Percentiles rank a stretch among this genome's conserved stretches.
phyloP scores from a whole-genome alignment of 768 basidiomycete genomes.

The Saitozyma sp. region DNA sequence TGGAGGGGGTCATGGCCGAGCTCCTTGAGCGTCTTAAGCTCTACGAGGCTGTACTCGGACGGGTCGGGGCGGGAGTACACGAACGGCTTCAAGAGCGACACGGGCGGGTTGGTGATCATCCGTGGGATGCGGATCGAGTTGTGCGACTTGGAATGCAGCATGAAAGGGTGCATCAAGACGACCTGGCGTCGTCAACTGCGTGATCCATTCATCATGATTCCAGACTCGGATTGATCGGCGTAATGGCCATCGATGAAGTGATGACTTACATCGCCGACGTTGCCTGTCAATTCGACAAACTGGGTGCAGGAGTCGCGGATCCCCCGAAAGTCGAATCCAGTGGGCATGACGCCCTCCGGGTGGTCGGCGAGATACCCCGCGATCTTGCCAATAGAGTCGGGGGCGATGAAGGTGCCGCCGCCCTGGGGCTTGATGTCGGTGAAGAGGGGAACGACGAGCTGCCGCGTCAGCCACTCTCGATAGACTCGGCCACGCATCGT shows the following conservation, averaged over 20 bases:
- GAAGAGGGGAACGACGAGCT: conserved; percentile 64
- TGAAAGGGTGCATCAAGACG: conserved; percentile 56
- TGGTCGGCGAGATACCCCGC: conserved; percentile 30
- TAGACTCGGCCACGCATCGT: too few species aligned
- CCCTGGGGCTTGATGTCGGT: conserved; percentile 61
- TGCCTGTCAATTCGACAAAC: conserved; percentile 56
- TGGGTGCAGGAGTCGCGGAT: conserved; percentile 44
- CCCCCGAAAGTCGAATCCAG: conserved; percentile 57
- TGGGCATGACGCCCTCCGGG: conserved; percentile 32
- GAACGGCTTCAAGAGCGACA: conserved; percentile 61
- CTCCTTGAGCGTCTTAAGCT: conserved; percentile 62
- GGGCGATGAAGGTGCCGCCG: conserved; percentile 65
- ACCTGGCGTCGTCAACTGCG: not conserved
- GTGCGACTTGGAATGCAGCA: conserved; percentile 66
- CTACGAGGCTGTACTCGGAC: conserved; percentile 59
- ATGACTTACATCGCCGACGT: conserved; percentile 61
- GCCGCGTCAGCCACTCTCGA: not conserved
- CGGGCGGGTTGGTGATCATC: conserved; percentile 69
- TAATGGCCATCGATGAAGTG: too few species aligned
- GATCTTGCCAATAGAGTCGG: conserved; percentile 57
- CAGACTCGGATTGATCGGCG: too few species aligned
- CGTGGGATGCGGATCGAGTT: conserved; percentile 62
- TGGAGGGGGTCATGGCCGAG: conserved; percentile 51
- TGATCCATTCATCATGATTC: not conserved
- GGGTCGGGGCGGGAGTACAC: conserved; percentile 57